These are phyloP conservation scores for sweet orange (Citrus sinensis) DNA, from an alignment of 345 rosid genomes.

Conservation along the genomic window DVS_A1.0 CM039163.1:3316501-3317000, in stretches of 20 bases:
- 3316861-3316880: conserved; percentile 58
- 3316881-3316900: conserved; percentile 67
- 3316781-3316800: conserved; percentile 65
- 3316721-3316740: conserved; percentile 70
- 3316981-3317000: conserved; percentile 61
- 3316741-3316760: conserved; percentile 72
- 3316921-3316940: conserved; percentile 55
- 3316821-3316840: conserved; percentile 67
- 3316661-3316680: conserved; percentile 78
- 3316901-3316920: conserved; percentile 73
- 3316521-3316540: conserved; percentile 62
- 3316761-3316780: conserved; percentile 78
- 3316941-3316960: conserved; percentile 53
- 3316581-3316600: conserved; percentile 54
- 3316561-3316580: conserved; percentile 74
- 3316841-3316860: conserved; percentile 76
- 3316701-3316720: conserved; percentile 70
- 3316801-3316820: conserved; percentile 61
- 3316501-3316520: conserved; percentile 51
- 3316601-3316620: conserved; percentile 69
- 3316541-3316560: conserved; percentile 65
- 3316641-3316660: conserved; percentile 42
- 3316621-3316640: conserved; percentile 80
- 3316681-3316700: conserved; percentile 64
- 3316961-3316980: conserved; percentile 61